Base-by-base conservation (phyloP, 768 basidiomycete species). In the Rhodosporidiobolus odoratus region DNA sequence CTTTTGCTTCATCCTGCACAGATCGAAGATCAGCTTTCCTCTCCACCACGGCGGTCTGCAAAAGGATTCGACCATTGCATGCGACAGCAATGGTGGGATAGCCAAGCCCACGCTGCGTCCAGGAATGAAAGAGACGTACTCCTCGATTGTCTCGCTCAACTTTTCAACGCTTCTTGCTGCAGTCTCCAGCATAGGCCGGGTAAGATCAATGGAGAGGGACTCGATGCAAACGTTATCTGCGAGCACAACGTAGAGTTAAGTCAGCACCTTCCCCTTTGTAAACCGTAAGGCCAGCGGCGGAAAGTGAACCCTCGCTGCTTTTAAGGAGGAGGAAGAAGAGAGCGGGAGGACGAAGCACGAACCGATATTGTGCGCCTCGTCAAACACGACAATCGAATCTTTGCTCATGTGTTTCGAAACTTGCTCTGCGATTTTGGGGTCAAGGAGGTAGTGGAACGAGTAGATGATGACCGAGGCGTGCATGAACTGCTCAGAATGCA, bases 311-410 rank as follows among this genome's bases (percentile, higher is more conserved):
- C n/a, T n/a, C n/a, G n/a, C n/a, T n/a, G n/a, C n/a, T n/a, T n/a
- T n/a, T n/a, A 40, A 47, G 37, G 45, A 30, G 40, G 8, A 43
- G 43, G 4, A 12, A 12, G 23, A 19, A 52, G 45, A 16, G 27
- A 59, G 56, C 23, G 40, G 41, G 61, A 62, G 27, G 41, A 64
- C 47, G 47, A 62, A 25, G 27, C 35, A 73, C 84, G 66, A 75
- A 93, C 94, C 94, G 61, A 99, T 99, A 79, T 99, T 99, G 80
- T 99, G 96, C 23, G 96, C 96, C 78, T 99, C 96, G 77, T 99
- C 96, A 77, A 99, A 99, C 2, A 99, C 96, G 47, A 99, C 93
- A 62, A 99, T 99, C 38, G 92, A 89, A 79, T 99, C 96, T 77
- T 97, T 98, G 13, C 90, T 91, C 81, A 99, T 84, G 79, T 99